These are phyloP conservation scores for Auriculariales sp. DNA, from an alignment of 768 basidiomycete species.

Conservation along the genomic window DNA sequence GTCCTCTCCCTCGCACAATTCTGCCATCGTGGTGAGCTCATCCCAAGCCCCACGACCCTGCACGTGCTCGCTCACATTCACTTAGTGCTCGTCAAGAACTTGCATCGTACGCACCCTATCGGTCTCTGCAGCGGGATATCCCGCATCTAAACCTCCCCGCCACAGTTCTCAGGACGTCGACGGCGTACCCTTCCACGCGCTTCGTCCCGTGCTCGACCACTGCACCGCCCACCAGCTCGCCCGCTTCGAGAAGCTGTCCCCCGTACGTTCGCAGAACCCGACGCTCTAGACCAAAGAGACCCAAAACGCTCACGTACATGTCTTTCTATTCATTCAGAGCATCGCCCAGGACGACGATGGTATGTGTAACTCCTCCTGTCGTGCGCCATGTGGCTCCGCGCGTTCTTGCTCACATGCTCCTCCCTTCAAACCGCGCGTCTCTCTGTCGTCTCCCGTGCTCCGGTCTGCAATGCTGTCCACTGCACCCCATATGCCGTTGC, in stretches of 20 bases:
- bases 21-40: constrained; percentile 54
- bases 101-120: constrained; percentile 4
- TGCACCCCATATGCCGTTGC: no score
- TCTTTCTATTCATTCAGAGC: constrained; percentile 5
- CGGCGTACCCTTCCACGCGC: constrained; percentile 41
- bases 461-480: no score
- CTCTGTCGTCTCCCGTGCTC: no score
- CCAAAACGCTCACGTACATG: not conserved
- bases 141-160: constrained; percentile 30
- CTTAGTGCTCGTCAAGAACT: constrained; percentile 3
- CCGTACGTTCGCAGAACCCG: constrained; percentile 29
- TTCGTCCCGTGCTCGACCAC: constrained; percentile 59
- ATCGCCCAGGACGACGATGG: constrained; percentile 10
- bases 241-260: constrained; percentile 52
- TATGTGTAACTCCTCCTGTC: constrained; percentile 1
- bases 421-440: no score
- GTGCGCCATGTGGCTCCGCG: constrained; percentile 20
- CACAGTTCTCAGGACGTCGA: constrained; percentile 28
- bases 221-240: constrained; percentile 58
- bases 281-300: not conserved
- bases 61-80: not conserved
- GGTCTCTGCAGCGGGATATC: constrained; percentile 5
- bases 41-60: not conserved
- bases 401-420: constrained; percentile 37
- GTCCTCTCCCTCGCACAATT: constrained; percentile 51